phyloP scores from a whole-genome alignment of 169 alveolate species.

The Plasmodium knowlesi region DNA sequence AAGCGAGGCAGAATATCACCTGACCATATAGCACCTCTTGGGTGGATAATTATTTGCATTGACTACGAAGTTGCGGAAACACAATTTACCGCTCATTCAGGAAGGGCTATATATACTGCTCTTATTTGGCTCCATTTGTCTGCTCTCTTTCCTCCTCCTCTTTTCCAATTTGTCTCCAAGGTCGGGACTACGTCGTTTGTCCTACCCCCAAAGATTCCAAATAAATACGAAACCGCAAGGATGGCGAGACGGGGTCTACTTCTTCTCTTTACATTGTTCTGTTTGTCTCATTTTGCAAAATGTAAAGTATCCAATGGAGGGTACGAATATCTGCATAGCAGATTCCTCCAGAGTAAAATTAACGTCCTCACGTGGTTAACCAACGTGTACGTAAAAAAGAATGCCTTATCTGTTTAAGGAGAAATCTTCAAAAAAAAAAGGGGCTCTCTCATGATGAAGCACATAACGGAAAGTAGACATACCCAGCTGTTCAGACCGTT shows the following conservation, averaged over 20 bases:
- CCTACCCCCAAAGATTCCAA: not conserved
- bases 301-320: slow-evolving; percentile 26
- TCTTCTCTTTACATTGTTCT: slow-evolving; percentile 3
- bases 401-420: not conserved
- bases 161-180: not conserved
- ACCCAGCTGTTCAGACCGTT: not conserved
- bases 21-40: not conserved
- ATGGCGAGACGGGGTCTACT: slow-evolving; percentile 11
- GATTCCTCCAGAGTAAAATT: slow-evolving; percentile 74
- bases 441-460: not conserved
- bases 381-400: slow-evolving; percentile 45
- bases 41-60: not conserved
- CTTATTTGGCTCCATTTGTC: not conserved
- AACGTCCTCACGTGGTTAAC: slow-evolving; percentile 72
- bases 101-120: not conserved
- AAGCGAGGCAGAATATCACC: not conserved
- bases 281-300: not conserved
- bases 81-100: not conserved
- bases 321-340: slow-evolving; percentile 1
- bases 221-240: not conserved
- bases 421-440: not conserved
- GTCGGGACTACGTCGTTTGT: not conserved
- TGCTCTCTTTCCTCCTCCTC: not conserved
- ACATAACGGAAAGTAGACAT: not conserved
- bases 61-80: not conserved